Base-by-base conservation (phyloP, 208 protist genomes). In the Wallacemonas collosoma region DNA sequence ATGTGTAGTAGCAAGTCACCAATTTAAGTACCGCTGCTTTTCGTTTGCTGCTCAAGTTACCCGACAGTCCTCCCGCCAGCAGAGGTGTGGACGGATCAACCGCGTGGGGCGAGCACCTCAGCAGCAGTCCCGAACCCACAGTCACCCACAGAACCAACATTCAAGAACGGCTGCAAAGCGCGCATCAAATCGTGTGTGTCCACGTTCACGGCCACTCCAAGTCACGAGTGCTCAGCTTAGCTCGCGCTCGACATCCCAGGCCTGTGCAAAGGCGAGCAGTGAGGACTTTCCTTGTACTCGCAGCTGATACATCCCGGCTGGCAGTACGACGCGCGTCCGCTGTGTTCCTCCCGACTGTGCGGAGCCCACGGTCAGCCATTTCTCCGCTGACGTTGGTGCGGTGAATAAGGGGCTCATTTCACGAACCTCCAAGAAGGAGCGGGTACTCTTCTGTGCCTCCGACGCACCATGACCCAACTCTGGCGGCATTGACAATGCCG, bases 191-290 rank as follows among this genome's bases (percentile, higher is more conserved):
- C 26, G 26, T 0, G 26, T 26, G 26, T 26, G 26, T 26, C 0
- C 26, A 26, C 26, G 26, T 26, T 26, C 26, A 26, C 26, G 26
- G n/a, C 17, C 26, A 50, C 4, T 63, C n/a, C 9, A 61, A 26
- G 15, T 6, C 4, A 4, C 35, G 57, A 8, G 53, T 26, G 56
- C 12, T 72, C 83, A 93, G 45, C 72, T 68, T 17, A 95, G 68
- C 67, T 92, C 81, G 14, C 80, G 80, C 67, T 92, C 86, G 6
- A 95, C 55, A 61, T 95, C 91, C 86, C 86, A 93, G n/a, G 80
- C 85, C 76, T 94, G 88, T 2, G 87, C 85, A 74, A 94, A 96
- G 35, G 94, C 75, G 48, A 88, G 86, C 35, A 96, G 61, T 2
- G 83, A 66, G 26, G 71, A 68, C 7, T 56, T 56, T 7, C 89